Conservation (phyloP, 768 basidiomycete genomes). For the Tephrocybe sp. region DNA sequence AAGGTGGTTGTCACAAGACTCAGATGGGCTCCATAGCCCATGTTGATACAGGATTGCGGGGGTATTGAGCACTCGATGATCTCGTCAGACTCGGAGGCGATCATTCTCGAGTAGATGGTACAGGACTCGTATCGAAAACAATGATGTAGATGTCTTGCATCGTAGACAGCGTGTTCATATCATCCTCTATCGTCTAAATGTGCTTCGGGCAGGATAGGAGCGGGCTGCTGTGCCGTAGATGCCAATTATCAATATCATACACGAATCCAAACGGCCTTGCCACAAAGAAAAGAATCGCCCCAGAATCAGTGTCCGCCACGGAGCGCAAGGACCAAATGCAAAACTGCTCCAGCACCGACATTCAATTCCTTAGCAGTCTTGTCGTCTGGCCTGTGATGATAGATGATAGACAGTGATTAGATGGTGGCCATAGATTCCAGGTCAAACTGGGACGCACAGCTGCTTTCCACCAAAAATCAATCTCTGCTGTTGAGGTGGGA, state of each 20-base stretch:
- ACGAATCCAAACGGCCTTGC: neutral
- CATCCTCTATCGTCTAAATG: too few species aligned
- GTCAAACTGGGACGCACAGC: slow-evolving; percentile 55
- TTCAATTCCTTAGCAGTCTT: slow-evolving; percentile 85
- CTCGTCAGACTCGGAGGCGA: too few species aligned
- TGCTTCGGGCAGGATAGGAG: neutral
- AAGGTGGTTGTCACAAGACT: too few species aligned
- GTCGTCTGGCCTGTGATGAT: slow-evolving; percentile 74
- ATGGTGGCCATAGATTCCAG: neutral
- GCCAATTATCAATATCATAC: slow-evolving; percentile 13
- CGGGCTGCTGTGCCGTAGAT: neutral
- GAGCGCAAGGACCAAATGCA: slow-evolving; percentile 93
- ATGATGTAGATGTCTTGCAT: too few species aligned
- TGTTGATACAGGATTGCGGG: too few species aligned
- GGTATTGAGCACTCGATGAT: too few species aligned
- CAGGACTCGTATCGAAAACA: too few species aligned
- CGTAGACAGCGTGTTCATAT: too few species aligned
- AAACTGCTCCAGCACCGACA: slow-evolving; percentile 79
- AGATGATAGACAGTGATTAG: slow-evolving; percentile 3
- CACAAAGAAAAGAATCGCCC: neutral
- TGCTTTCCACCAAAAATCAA: slow-evolving; percentile 92
- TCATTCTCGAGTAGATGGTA: too few species aligned
- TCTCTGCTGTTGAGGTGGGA: slow-evolving; percentile 93
- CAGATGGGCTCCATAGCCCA: too few species aligned
- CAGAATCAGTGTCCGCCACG: slow-evolving; percentile 72